Percentiles rank a stretch among this genome's conserved stretches.
phyloP scores from a whole-genome alignment of 2,329 filamentous ascomycete genomes.

The Myrmaecium sp. region DNA sequence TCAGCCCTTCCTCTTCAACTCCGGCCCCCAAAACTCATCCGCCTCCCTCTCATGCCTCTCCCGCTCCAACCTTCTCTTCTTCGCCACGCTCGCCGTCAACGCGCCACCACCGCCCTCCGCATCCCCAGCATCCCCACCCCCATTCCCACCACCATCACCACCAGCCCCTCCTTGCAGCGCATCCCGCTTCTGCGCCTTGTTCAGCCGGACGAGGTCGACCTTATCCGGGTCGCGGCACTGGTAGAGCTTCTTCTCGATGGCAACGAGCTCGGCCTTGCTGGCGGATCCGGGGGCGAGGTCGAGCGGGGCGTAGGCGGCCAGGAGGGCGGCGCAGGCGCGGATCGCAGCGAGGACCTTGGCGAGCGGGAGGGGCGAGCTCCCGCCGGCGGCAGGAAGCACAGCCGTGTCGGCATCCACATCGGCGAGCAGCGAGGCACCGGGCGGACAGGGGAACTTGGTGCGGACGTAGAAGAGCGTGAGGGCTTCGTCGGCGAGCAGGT shows the following conservation, averaged over 20 bases:
- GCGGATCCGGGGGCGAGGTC: conserved; percentile 5
- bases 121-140: no score
- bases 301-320: conserved; percentile 16
- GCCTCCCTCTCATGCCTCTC: conserved; percentile 26
- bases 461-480: conserved; percentile 34
- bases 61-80: conserved; percentile 26
- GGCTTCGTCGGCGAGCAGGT: conserved; percentile 56
- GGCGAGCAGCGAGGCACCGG: conserved; percentile 2
- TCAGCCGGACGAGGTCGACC: conserved; percentile 52
- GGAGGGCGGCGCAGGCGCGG: conserved; percentile 21
- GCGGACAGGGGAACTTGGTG: conserved; percentile 27
- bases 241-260: conserved; percentile 49
- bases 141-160: no score
- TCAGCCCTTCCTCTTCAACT: conserved; percentile 9
- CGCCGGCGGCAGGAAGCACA: conserved; percentile 7
- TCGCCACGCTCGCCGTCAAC: conserved; percentile 24
- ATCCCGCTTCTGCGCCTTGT: conserved; percentile 40
- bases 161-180: no score
- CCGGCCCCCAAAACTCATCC: conserved; percentile 30
- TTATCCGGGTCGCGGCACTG: conserved; percentile 60
- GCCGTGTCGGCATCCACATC: conserved; percentile 1
- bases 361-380: no score
- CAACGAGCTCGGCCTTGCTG: conserved; percentile 28
- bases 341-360: conserved; percentile 22
- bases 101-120: conserved; percentile 11